phyloP scores from a whole-genome alignment of 1,284 basidiomycete species.

The Rhodotorula sp. region DNA sequence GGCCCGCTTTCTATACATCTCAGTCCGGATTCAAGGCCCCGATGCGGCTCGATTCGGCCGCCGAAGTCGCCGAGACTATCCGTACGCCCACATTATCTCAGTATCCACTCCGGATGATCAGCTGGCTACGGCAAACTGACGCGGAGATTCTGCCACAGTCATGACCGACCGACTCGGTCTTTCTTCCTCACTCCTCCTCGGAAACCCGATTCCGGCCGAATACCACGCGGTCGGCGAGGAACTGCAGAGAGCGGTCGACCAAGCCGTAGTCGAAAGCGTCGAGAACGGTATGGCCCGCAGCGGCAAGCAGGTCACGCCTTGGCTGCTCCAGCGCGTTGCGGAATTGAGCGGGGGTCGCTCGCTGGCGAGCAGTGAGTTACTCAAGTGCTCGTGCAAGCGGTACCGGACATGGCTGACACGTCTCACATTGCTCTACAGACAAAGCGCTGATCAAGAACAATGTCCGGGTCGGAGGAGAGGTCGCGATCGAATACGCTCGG shows the following conservation, averaged over 20 bases:
- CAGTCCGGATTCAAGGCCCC: slow-evolving; percentile 67
- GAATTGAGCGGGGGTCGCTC: slow-evolving; percentile 77
- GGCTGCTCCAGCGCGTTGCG: slow-evolving; percentile 80
- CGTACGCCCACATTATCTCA: slow-evolving; percentile 54
- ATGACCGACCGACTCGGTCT: slow-evolving; percentile 58
- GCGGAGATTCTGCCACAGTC: slow-evolving; percentile 7
- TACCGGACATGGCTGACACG: not conserved
- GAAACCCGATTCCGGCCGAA: slow-evolving; percentile 81
- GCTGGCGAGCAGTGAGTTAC: slow-evolving; percentile 63
- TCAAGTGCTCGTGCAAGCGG: not conserved
- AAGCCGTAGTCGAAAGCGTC: slow-evolving; percentile 79
- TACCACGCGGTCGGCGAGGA: slow-evolving; percentile 65
- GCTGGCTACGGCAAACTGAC: not conserved
- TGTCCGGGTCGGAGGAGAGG: slow-evolving; percentile 76
- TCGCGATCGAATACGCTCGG: slow-evolving; percentile 74
- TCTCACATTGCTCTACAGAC: slow-evolving; percentile 55
- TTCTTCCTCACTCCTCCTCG: slow-evolving; percentile 73
- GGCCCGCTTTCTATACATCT: slow-evolving; percentile 92
- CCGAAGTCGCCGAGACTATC: slow-evolving; percentile 66
- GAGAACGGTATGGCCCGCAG: slow-evolving; percentile 72
- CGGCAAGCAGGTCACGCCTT: slow-evolving; percentile 93
- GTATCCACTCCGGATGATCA: not conserved
- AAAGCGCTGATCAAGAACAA: slow-evolving; percentile 88
- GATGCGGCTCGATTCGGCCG: slow-evolving; percentile 57
- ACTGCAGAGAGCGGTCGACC: slow-evolving; percentile 79